Conservation (phyloP, 805 yeast genomes). For the Yamadazyma akitaensis region DNA sequence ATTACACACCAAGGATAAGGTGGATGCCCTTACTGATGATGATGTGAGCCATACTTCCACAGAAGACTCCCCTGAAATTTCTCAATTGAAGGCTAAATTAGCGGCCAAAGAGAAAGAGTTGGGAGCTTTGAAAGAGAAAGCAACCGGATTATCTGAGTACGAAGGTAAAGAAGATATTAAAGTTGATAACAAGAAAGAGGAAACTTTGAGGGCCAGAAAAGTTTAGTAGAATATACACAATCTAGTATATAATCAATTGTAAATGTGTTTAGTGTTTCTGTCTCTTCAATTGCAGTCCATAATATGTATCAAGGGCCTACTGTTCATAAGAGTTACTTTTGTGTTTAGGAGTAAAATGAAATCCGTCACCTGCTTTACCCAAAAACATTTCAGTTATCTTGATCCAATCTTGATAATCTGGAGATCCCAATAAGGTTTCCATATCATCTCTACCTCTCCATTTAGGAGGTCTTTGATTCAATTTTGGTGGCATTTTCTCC, state of each 20-base stretch:
- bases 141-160: constrained; percentile 66
- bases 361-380: constrained; percentile 75
- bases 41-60: constrained; percentile 16
- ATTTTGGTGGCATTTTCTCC: constrained; percentile 80
- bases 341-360: constrained; percentile 88
- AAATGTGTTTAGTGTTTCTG: too few relatives aligned
- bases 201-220: constrained; percentile 15
- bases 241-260: not conserved
- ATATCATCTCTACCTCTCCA: constrained; percentile 93
- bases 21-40: constrained; percentile 29
- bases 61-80: constrained; percentile 36
- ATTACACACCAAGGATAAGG: constrained; percentile 59
- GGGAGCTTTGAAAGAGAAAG: constrained; percentile 68
- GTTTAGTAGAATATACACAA: not conserved
- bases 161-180: constrained; percentile 11
- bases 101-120: constrained; percentile 63
- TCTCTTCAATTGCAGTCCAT: not conserved
- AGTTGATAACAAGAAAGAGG: constrained; percentile 6
- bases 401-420: constrained; percentile 92
- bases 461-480: constrained; percentile 90
- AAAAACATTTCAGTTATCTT: constrained; percentile 92
- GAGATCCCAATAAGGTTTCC: constrained; percentile 83
- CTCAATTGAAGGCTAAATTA: constrained; percentile 42
- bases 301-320: not conserved
- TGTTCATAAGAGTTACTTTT: constrained; percentile 76